Evolutionary conservation across 192 early-diverging fungal genomes (phyloP), one percentile per base, ranked within the genome.

Genomic region (Rhizophagus clarus): DNA sequence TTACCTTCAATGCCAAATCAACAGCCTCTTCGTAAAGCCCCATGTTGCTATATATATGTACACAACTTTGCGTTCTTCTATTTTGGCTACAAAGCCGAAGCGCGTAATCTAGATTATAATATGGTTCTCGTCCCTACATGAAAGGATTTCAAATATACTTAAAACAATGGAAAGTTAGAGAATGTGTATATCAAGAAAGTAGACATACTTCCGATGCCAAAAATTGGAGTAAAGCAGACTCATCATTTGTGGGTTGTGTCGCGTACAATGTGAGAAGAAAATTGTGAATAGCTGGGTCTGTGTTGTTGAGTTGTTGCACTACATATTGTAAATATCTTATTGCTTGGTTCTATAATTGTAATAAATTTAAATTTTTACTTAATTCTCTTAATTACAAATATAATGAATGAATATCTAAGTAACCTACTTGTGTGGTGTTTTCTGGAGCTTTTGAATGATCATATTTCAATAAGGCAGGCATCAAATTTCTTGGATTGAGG

Each of bases 21-120:
- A 99, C 96, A 0, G 98, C 98, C 66, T 98, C 95, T 76, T 98
- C 97, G 78, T 94, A 93, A 51, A 96, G 88, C 29, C 92, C 93
- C 85, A 99, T 89, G 60, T 92, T 87, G 49, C 94, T 92, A 86
- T 97, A 98, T 49, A 99, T 87, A 75, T 95, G 90, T 49, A 99
- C 94, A 83, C 94, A 97, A 70, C 95, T 94, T 82, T 95, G 94
- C 28, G 94, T 90, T 51, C 97, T 89, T 34, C 90, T 84, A 79
- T 92, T 91, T 42, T 95, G 93, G 40, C 90, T 95, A 81, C 96
- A 97, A 49, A 98, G 88, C 45, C 98, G 87, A 45, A 99, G 80
- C 0, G 97, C 97, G 83, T 97, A 97, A 81, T 97, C 96, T 9
- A 94, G 87, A 68, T 97, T 95, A 83, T 95, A 99, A 56, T 93